Conservation (phyloP, 2,329 filamentous ascomycete species). For the Alternaria burnsii region DNA sequence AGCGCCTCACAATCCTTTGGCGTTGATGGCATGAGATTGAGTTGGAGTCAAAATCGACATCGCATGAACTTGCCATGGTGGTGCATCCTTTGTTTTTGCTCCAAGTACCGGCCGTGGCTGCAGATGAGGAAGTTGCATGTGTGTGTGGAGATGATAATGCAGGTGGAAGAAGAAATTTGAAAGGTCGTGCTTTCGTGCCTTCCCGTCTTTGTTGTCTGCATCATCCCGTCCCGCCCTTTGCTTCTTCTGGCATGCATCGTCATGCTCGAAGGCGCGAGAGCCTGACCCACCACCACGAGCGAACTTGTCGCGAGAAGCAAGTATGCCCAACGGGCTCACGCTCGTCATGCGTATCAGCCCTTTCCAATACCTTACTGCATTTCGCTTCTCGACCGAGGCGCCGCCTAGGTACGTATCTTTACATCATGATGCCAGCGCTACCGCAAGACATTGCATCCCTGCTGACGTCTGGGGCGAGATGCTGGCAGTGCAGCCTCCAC, state of each 20-base stretch:
- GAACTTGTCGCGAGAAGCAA: slow-evolving; percentile 17
- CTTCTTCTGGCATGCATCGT: slow-evolving; percentile 19
- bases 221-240: slow-evolving; percentile 14
- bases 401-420: slow-evolving; percentile 12
- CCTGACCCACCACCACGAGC: slow-evolving; percentile 1
- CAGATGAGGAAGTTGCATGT: slow-evolving; percentile 12
- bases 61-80: slow-evolving; percentile 11
- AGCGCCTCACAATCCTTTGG: slow-evolving; percentile 44
- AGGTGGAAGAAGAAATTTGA: slow-evolving; percentile 11
- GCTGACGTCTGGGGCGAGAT: slow-evolving; percentile 22
- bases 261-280: slow-evolving; percentile 13
- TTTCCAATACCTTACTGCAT: slow-evolving; percentile 21
- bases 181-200: slow-evolving; percentile 8
- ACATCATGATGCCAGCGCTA: slow-evolving; percentile 17
- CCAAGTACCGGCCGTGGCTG: slow-evolving; percentile 15
- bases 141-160: slow-evolving; percentile 20
- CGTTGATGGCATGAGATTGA: slow-evolving; percentile 29
- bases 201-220: slow-evolving; percentile 19
- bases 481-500: slow-evolving; percentile 24
- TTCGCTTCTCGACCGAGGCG: slow-evolving; percentile 18
- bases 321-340: slow-evolving; percentile 11
- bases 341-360: slow-evolving; percentile 15
- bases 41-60: slow-evolving; percentile 31
- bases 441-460: slow-evolving; percentile 15
- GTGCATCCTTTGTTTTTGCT: slow-evolving; percentile 14